phyloP scores from a whole-genome alignment of 208 protist genomes.

The Novymonas esmeraldas region DNA sequence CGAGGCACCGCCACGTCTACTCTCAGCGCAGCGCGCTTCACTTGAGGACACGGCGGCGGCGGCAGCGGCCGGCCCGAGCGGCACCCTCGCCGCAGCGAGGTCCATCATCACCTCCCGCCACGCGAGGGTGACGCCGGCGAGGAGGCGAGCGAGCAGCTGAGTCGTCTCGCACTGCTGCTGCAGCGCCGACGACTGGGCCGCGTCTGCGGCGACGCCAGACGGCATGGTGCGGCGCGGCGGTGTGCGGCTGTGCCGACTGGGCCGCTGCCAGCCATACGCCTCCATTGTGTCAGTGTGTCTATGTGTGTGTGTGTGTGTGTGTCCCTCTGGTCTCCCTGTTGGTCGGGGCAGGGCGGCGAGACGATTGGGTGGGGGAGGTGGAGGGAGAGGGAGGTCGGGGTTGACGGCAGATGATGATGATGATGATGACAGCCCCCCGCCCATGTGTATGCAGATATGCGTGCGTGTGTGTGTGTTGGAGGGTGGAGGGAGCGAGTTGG shows the following conservation, averaged over 20 bases:
- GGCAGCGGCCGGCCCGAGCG: not conserved
- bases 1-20: not conserved
- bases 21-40: too few species aligned
- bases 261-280: too few species aligned
- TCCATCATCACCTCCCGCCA: constrained; percentile 24
- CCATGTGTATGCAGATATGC: not conserved
- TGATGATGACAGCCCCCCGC: not conserved
- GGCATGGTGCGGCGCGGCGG: too few species aligned
- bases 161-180: constrained; percentile 23
- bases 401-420: too few species aligned
- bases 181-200: constrained; percentile 7
- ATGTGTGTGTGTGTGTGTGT: not conserved
- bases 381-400: not conserved
- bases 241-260: too few species aligned
- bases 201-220: not conserved
- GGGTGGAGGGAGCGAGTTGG: not conserved
- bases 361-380: not conserved
- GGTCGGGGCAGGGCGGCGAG: not conserved
- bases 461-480: not conserved
- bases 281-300: too few species aligned
- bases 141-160: constrained; percentile 17
- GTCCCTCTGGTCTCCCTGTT: not conserved
- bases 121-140: constrained; percentile 28
- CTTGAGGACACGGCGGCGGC: not conserved
- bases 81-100: not conserved